Base-by-base conservation (phyloP, 2,329 filamentous ascomycete species). In the Ceratocystis eucalypticola region DNA sequence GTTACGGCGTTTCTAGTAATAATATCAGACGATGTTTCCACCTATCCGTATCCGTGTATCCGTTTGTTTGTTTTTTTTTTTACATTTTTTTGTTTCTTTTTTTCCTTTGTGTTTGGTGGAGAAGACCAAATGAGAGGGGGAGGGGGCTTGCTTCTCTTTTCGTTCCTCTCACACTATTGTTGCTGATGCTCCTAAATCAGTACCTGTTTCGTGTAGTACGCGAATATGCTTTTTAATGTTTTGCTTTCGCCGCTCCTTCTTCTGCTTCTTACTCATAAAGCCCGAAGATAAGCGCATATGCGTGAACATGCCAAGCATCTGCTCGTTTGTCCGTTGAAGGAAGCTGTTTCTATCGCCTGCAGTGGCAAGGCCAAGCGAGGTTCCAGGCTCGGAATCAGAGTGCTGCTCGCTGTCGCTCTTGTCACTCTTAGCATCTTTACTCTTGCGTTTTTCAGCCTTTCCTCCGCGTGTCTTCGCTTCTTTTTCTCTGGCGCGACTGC, bases 221-320 rank as follows among this genome's bases (percentile, higher is more conserved):
- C 72, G 72, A 64, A 78, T 77, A 25, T 73, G 74, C 50, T 72
- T 73, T 70, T 74, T 74, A 61, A 79, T 68, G 28, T 74, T 72
- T 44, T 74, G 72, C 25, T 75, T 71, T 67, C 74, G 71, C 69
- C 72, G 73, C 64, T 78, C 75, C 17, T 72, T 71, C 50, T 71
- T 72, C 44, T 63, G 59, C 61, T 66, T 65, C 30, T 64, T 66
- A 5, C 59, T 66, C 37, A 68, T 44, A 45, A 68, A 68, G n/a
- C 64, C 61, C 8, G 63, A 55, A 3, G 64, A 61, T 30, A 65
- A 30, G 6, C 64, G 64, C 55, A 65, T 65, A 20, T 66, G 64
- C 5, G 64, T 45, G 17, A 68, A 20, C 48, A 65, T 64, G 15
- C 53, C 67, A 15, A 68, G 46, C 28, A 63, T 62, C 45, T 67